Base-by-base conservation (phyloP, 148 eudicot genomes). In the Camellia granthamiana region DNA sequence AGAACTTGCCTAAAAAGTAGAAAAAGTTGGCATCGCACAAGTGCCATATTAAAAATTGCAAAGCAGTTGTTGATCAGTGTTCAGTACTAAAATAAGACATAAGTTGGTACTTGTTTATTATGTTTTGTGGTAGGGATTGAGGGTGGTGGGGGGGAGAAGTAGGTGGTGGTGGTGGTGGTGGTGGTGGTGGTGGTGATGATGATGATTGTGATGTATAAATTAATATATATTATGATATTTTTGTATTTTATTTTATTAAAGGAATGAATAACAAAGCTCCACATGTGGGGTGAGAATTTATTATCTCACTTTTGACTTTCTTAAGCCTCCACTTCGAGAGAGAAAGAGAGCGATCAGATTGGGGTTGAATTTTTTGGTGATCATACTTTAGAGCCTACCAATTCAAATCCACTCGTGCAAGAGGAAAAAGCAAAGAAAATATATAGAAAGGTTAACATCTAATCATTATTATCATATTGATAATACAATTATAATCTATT, bases 391-490 rank as follows among this genome's bases (percentile, higher is more conserved):
- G 7, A 72, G 78, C 59, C 76, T 56, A 66, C 46, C 59, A 55
- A 55, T 55, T 55, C 30, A 73, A 73, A 18, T 13, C 81, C 84
- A 78, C 78, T 82, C 84, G 84, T 82, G 84, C 81, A 82, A 72
- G 68, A 62, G 61, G 72, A 47, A 43, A 82, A 72, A 82, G 2
- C 0, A 54, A 52, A 46, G 18, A 51, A 51, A 55, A 12, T 6
- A 9, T 5, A 46, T 49, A 19, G 51, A 69, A 49, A 54, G 43
- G 76, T 10, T 10, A 15, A 44, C 72, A 69, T 69, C 72, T 43
- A 69, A 69, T 69, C 51, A 69, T 69, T 43, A 69, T 69, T 43
- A 58, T 83, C 79, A 59, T 83, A 79, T 76, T 76, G 85, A 79
- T 83, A 83, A 79, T 83, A 1, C 38, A 30, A 30, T 30, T 30